Evolutionary conservation across 1,284 basidiomycete species (phyloP), one percentile per base, ranked within the genome.

Genomic region (Papiliotrema fonsecae): DNA sequence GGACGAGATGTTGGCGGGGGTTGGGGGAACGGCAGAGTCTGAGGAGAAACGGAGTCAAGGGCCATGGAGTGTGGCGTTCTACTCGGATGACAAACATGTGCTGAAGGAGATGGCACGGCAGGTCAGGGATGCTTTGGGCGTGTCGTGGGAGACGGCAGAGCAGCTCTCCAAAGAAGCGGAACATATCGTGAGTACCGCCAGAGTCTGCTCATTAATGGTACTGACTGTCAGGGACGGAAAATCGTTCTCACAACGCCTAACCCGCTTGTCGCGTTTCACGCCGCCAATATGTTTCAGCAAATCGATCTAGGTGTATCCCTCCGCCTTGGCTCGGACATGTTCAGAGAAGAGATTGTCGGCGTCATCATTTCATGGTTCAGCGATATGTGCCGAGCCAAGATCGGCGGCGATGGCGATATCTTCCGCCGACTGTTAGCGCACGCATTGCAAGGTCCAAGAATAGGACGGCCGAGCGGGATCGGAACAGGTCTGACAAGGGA

Each of bases 81-180:
- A 92, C 92, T 93, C 96, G 70, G 94, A 97, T 74, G 96, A 99
- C 72, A 96, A 92, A 61, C 96, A 97, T 71, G 92, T 89, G 2
- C 88, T 88, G 61, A 85, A 86, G 45, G 90, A 97, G 65, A 85
- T 97, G 49, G 86, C 87, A 48, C 82, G 86, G 55, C 81, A 93
- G 50, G 76, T 96, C 6, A 77, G 79, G 41, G 87, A 88, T 50
- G 80, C 52, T 81, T 82, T 7, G 78, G 80, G 50, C 77, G 80
- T 48, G 70, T 81, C 19, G 1, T 62, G 57, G 60, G 62, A 67
- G 25, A 51, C 51, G 14, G 65, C 63, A 0, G 76, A 77, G 24
- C 80, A 82, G 19, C 84, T 87, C 42, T 87, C 87, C 0, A 73
- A 78, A 6, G 80, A 79, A 4, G 76, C 86, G 28, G 85, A 86